Percentiles rank a stretch among this genome's conserved stretches.
Evolutionary conservation across 2,329 filamentous ascomycete species (phyloP).

Genomic region (Sporothrix phasma): DNA sequence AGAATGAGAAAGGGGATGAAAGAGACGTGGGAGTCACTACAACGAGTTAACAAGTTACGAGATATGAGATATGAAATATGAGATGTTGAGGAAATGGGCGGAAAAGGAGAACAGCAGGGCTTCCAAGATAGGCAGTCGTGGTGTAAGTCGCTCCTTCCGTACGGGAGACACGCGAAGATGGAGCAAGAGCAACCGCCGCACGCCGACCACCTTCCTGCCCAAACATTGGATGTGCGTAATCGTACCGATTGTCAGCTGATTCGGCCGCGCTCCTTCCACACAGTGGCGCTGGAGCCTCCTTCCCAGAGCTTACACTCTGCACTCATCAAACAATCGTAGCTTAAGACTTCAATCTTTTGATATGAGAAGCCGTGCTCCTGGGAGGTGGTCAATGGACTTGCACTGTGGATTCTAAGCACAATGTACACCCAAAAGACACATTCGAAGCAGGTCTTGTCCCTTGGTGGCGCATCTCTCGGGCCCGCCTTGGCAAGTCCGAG

Average conservation of each 20-base stretch:
- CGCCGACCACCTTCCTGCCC: neutral
- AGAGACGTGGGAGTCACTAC: neutral
- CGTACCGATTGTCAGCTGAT: neutral
- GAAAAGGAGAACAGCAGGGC: neutral
- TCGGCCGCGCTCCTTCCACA: neutral
- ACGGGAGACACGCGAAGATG: neutral
- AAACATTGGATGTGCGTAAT: neutral
- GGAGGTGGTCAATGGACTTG: too few relatives aligned
- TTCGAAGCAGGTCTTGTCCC: neutral
- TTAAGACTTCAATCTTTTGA: too few relatives aligned
- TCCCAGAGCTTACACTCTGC: neutral
- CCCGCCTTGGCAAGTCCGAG: neutral
- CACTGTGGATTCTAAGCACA: neutral
- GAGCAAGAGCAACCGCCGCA: neutral
- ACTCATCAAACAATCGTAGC: too few relatives aligned
- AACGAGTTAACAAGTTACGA: too few relatives aligned
- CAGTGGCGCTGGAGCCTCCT: neutral
- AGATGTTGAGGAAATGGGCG: neutral
- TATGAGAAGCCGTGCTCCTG: too few relatives aligned
- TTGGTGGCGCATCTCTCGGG: neutral
- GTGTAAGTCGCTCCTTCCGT: slow-evolving; percentile 5
- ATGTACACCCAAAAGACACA: neutral
- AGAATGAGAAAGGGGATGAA: neutral
- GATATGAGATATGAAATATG: neutral
- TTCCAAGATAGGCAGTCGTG: neutral